Evolutionary conservation across 1,284 basidiomycete species (phyloP).

Genomic region (Volvariella surrecta): DNA sequence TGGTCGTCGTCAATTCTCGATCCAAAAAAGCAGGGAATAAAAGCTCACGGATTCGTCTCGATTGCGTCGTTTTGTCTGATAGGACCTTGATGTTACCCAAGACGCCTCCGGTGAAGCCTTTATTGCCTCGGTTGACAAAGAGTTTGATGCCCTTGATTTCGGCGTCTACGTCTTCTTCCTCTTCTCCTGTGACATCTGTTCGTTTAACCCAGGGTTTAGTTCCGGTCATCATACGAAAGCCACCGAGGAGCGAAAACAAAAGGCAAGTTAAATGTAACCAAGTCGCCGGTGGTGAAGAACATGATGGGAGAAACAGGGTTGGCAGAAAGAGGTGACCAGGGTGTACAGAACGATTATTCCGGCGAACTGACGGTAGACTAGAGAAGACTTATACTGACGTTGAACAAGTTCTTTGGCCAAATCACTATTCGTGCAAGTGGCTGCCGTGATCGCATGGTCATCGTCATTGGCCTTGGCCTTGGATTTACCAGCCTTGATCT

Average conservation of each 20-base stretch:
- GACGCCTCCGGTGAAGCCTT: constrained; percentile 50
- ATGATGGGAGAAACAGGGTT: background rate
- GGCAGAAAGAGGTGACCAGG: constrained; percentile 2
- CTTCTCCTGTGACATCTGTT: constrained; percentile 50
- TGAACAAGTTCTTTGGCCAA: constrained; percentile 13
- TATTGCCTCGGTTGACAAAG: constrained; percentile 50
- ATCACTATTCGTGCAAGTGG: constrained; percentile 9
- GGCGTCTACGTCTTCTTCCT: constrained; percentile 43
- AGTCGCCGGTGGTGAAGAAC: background rate
- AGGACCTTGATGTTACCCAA: constrained; percentile 53
- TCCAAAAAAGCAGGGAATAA: constrained; percentile 1
- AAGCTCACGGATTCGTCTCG: constrained; percentile 38
- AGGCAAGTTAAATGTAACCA: background rate
- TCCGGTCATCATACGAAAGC: background rate
- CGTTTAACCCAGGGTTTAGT: background rate
- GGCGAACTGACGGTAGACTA: background rate
- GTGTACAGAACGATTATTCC: constrained; percentile 8
- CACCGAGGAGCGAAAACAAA: background rate
- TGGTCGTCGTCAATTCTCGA: background rate
- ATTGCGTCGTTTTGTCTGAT: constrained; percentile 28
- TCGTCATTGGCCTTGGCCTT: background rate
- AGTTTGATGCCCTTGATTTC: constrained; percentile 54
- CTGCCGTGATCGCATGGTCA: constrained; percentile 17
- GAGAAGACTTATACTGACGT: constrained; percentile 17
- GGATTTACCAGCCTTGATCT: background rate